Evolutionary conservation across 2,329 filamentous ascomycete species (phyloP).

Genomic region (Sordariomycetes sp.): DNA sequence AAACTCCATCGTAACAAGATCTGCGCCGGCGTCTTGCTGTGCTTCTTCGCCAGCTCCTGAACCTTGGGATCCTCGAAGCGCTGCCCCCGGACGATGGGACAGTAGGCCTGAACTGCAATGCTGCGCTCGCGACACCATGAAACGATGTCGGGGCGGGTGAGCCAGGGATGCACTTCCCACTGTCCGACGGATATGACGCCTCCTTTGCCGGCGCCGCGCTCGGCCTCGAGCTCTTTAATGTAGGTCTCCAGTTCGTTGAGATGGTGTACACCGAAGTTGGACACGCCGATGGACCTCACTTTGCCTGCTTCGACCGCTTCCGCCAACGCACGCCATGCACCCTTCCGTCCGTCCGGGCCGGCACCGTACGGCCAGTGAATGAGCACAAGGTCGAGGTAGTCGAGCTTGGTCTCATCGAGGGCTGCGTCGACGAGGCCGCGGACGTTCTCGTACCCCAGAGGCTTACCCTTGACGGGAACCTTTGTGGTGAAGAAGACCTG

Average conservation of each 20-base stretch:
- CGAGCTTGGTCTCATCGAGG: slow-evolving; percentile 50
- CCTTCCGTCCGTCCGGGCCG: slow-evolving; percentile 44
- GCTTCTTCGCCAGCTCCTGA: slow-evolving; percentile 57
- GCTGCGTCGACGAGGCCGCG: slow-evolving; percentile 55
- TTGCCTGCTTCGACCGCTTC: slow-evolving; percentile 54
- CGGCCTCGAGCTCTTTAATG: slow-evolving; percentile 51
- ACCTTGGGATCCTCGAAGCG: slow-evolving; percentile 62
- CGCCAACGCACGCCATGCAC: slow-evolving; percentile 53
- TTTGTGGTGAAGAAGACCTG: slow-evolving; percentile 50
- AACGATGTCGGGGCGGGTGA: slow-evolving; percentile 68
- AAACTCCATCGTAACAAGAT: slow-evolving; percentile 73
- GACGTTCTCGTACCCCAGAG: slow-evolving; percentile 50
- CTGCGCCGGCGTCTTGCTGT: slow-evolving; percentile 67
- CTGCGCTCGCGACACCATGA: slow-evolving; percentile 61
- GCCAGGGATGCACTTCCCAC: slow-evolving; percentile 87
- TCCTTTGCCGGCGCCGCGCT: slow-evolving; percentile 54
- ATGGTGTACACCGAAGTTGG: slow-evolving; percentile 57
- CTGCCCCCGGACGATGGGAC: slow-evolving; percentile 54
- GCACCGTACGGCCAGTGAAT: slow-evolving; percentile 51
- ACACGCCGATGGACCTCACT: slow-evolving; percentile 52
- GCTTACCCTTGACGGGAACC: slow-evolving; percentile 29
- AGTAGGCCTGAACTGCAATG: slow-evolving; percentile 56
- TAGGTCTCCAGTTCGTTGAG: slow-evolving; percentile 50
- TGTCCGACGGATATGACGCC: slow-evolving; percentile 77
- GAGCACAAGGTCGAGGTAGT: slow-evolving; percentile 59